Conservation (phyloP, 2,329 filamentous ascomycete species). For the Simplicillium aogashimaense region DNA sequence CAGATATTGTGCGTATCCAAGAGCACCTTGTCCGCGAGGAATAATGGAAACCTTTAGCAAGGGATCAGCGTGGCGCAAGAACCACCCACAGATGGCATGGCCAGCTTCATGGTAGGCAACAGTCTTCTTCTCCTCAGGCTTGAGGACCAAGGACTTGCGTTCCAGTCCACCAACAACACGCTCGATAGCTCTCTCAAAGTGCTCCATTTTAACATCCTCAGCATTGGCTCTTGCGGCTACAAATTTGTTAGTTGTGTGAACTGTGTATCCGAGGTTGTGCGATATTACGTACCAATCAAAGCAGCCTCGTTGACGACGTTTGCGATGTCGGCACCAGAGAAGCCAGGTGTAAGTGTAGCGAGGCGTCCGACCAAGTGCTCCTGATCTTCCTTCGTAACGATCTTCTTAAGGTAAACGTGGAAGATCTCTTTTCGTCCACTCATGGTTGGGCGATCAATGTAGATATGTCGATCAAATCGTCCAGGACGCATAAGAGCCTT, state of each 20-base stretch:
- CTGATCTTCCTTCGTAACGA: conserved; percentile 83
- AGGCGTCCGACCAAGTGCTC: conserved; percentile 82
- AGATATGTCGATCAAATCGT: conserved; percentile 93
- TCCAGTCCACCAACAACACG: conserved; percentile 93
- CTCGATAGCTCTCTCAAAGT: conserved; percentile 97
- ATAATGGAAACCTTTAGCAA: conserved; percentile 98
- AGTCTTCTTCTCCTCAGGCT: conserved; percentile 86
- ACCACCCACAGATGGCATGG: conserved; percentile 98
- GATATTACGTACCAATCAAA: conserved; percentile 64
- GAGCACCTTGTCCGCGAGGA: conserved; percentile 82
- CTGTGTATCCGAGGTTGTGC: conserved; percentile 26
- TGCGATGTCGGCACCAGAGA: conserved; percentile 95
- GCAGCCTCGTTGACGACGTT: conserved; percentile 98
- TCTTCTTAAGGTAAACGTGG: conserved; percentile 85
- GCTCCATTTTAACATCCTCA: conserved; percentile 70
- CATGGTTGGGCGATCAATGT: conserved; percentile 93
- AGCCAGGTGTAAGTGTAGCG: conserved; percentile 86
- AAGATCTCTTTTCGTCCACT: conserved; percentile 95
- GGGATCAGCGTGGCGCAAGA: conserved; percentile 90
- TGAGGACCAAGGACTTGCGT: conserved; percentile 92
- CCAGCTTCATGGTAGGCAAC: conserved; percentile 98
- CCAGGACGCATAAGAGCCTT: conserved; percentile 94
- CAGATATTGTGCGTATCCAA: conserved; percentile 97
- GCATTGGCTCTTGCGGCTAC: conserved; percentile 76
- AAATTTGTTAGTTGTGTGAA: conserved; percentile 9